Evolutionary conservation across 2,329 filamentous ascomycete genomes (phyloP), one percentile per base, ranked within the genome.

Genomic region (Diaporthe nobilis): DNA sequence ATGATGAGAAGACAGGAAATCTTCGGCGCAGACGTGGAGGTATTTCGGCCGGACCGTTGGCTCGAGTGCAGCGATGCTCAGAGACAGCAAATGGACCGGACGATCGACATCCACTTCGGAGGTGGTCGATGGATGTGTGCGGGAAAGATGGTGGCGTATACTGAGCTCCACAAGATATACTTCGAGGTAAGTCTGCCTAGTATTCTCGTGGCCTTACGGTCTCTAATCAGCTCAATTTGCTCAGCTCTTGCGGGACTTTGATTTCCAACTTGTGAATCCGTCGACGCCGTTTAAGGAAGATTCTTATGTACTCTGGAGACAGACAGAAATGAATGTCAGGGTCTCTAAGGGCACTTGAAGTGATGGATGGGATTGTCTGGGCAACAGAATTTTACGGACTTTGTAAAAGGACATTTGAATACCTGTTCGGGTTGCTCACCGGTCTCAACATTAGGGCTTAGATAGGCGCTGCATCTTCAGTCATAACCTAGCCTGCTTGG

Each of bases 11-110:
- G 65, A 6, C 31, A 47, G 9, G 78, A 74, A 6, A 49, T 78
- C 4, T 78, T 77, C 25, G 91, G 91, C 5, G 80, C 85, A 0
- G 89, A 92, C 77, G 90, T 89, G 2, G 88, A 92, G 13, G 81
- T 86, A 3, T 93, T 92, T 81, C 84, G 87, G 2, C 91, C 92
- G 0, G 90, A 92, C 78, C 86, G 92, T 37, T 93, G 91, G 91
- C 82, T 85, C 42, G 84, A 82, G 7, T 79, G 89, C 3, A 91
- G 87, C 8, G 75, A 74, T 1, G 79, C 79, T 0, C 79, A 81
- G 42, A 79, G 81, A 70, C 78, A 77, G 28, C 77, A 79, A 25
- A 85, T 85, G 80, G 79, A 83, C 61, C 78, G 79, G 8, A 83
- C 80, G 0, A 77, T 83, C 61, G 84, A 85, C 53, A 79, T 85